Evolutionary conservation across 306 rosid species (phyloP), one percentile per base, ranked within the genome.

Genomic region (Dicorynia guianensis): DNA sequence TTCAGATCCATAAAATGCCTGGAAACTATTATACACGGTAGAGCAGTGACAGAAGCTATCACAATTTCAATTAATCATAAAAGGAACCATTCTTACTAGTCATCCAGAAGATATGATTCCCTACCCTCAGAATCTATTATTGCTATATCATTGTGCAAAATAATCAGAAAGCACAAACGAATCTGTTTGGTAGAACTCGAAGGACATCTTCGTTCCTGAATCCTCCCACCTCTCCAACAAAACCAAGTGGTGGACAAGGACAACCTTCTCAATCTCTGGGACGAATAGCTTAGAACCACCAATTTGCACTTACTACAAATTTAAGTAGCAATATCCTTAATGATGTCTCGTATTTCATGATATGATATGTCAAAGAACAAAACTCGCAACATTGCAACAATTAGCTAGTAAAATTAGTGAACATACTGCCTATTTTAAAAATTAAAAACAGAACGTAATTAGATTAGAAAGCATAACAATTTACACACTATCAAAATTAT

Each of bases 221-320:
- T 43, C 54, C 25, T 10, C 17, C 69, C n/a, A 17, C 18, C 43
- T 67, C 42, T 46, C 58, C 25, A 67, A 33, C 30, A 48, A 34
- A 15, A n/a, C 72, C 14, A 20, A 12, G 54, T 19, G 39, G 18
- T 39, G 13, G 19, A 25, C 30, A 25, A 25, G 30, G 30, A 25
- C 30, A 25, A 12, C 38, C 70, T 11, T 5, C 6, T 6, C 20
- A 6, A 43, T 13, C 49, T 44, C 1, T 39, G 14, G 44, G 20
- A 40, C 70, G 43, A 44, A 20, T 6, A 44, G 55, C 69, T 40
- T 18, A 11, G 67, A 62, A 62, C 8, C 67, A 62, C n/a, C 30
- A 25, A 25, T 25, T 25, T 25, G 30, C 30, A 25, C 30, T 25
- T 25, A 25, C 2, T 25, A 25, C 1, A 25, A 25, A 25, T 25